A percentile compares a stretch with the other conserved stretches of the same genome.
phyloP scores from a whole-genome alignment of 2,329 filamentous ascomycete genomes.

The Colletotrichum musicola region DNA sequence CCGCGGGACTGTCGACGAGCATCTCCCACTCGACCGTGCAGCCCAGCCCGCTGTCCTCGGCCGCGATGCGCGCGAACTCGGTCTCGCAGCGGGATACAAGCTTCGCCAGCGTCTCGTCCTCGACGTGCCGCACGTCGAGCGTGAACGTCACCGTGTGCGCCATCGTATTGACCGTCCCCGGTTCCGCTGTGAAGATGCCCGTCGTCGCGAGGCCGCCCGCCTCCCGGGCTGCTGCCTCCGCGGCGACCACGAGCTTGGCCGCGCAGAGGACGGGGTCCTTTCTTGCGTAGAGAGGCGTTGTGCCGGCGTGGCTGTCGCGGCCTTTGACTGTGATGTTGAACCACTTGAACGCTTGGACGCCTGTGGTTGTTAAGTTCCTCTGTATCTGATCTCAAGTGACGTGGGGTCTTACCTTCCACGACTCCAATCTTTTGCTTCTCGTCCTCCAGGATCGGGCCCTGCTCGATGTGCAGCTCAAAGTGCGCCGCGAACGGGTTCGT shows the following conservation, averaged over 20 bases:
- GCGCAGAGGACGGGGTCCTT: constrained; percentile 78
- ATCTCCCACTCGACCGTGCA: constrained; percentile 68
- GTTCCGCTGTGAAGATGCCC: constrained; percentile 66
- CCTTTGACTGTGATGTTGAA: constrained; percentile 75
- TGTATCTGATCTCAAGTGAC: too few relatives aligned
- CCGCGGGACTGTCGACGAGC: constrained; percentile 72
- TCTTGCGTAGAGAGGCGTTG: constrained; percentile 75
- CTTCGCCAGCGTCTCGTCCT: constrained; percentile 19
- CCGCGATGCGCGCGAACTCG: constrained; percentile 42
- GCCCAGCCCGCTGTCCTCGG: constrained; percentile 43
- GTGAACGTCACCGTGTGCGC: constrained; percentile 35
- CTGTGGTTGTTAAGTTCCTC: neutral
- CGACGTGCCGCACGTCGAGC: constrained; percentile 37
- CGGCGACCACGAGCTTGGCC: constrained; percentile 74
- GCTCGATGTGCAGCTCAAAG: constrained; percentile 89
- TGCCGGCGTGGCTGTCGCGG: constrained; percentile 79
- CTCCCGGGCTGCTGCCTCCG: constrained; percentile 71
- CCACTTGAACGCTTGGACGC: constrained; percentile 81
- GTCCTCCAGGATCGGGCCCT: constrained; percentile 80
- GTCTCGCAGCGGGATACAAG: constrained; percentile 35
- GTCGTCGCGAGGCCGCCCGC: constrained; percentile 75
- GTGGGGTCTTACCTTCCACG: constrained; percentile 65
- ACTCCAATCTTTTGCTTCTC: constrained; percentile 75
- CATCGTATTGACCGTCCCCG: constrained; percentile 38
- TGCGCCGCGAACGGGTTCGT: constrained; percentile 74